These are phyloP conservation scores for Gentiana macrophylla DNA, from an alignment of 257 asterid genomes.

Conservation along the genomic window DNA sequence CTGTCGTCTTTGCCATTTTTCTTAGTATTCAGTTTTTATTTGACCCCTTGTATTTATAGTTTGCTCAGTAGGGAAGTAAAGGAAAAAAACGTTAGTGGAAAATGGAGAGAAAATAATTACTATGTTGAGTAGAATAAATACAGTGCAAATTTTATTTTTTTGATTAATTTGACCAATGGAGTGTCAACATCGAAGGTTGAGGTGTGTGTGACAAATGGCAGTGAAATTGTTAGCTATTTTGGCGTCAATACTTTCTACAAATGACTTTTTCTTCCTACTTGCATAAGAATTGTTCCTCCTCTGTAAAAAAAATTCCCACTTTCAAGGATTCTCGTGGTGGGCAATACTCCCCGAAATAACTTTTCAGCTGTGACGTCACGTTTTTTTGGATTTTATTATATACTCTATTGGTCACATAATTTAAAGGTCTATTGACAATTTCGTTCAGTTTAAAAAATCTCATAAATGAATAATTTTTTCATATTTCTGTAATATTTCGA, in stretches of 20 bases:
- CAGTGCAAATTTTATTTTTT: neutral
- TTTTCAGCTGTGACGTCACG: too few species aligned
- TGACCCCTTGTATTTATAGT: too few species aligned
- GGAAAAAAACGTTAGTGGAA: too few species aligned
- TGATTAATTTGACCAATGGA: slow-evolving; percentile 8
- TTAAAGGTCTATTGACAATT: too few species aligned
- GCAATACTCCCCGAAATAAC: too few species aligned
- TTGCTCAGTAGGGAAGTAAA: neutral
- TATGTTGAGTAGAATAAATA: slow-evolving; percentile 5
- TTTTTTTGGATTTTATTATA: too few species aligned
- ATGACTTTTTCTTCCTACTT: neutral
- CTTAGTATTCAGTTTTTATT: slow-evolving; percentile 37
- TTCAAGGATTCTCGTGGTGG: too few species aligned
- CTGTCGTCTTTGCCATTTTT: slow-evolving; percentile 25
- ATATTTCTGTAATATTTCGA: too few species aligned
- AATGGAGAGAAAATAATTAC: neutral
- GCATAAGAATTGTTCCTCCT: slow-evolving; percentile 10
- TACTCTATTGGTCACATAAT: too few species aligned
- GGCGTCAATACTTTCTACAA: neutral
- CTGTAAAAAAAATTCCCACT: neutral
- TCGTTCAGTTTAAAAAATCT: too few species aligned
- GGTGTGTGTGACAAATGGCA: slow-evolving; percentile 8
- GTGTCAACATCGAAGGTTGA: neutral
- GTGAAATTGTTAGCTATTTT: neutral
- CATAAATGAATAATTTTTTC: too few species aligned